These are phyloP conservation scores for Paramecium sonneborni DNA, from an alignment of 73 alveolate species.

Conservation along the genomic window DNA sequence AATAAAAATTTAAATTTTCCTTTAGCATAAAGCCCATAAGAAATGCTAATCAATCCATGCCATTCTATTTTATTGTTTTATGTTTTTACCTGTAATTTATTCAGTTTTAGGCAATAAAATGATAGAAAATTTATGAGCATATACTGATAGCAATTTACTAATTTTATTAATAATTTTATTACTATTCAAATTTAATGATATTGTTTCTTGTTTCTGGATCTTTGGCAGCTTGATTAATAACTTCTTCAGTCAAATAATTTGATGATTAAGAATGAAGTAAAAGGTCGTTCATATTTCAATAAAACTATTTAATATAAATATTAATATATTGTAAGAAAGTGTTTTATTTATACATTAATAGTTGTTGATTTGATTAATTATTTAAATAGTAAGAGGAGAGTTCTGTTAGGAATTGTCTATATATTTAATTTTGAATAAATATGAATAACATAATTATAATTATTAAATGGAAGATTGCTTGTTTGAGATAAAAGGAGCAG, in stretches of 20 bases:
- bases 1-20: constrained; percentile 41
- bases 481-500: background rate
- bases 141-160: constrained; percentile 51
- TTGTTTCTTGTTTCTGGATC: background rate
- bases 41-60: constrained; percentile 28
- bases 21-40: constrained; percentile 8
- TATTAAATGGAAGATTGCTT: constrained; percentile 30
- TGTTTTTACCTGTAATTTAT: background rate
- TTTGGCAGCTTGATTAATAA: constrained; percentile 3
- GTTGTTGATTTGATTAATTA: background rate
- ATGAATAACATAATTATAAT: background rate
- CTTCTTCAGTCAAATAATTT: constrained; percentile 1
- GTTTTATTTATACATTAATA: background rate
- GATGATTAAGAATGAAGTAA: background rate
- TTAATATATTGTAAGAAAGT: background rate
- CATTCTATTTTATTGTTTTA: background rate
- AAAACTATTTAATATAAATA: background rate
- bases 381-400: background rate
- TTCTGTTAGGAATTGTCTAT: background rate
- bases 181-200: constrained; percentile 47
- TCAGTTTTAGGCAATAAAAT: constrained; percentile 12
- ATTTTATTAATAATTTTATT: background rate
- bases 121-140: constrained; percentile 50
- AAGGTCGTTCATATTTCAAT: constrained; percentile 10
- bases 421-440: background rate